Evolutionary conservation across 306 rosid genomes (phyloP).

Genomic region (Psophocarpus tetragonolobus): DNA sequence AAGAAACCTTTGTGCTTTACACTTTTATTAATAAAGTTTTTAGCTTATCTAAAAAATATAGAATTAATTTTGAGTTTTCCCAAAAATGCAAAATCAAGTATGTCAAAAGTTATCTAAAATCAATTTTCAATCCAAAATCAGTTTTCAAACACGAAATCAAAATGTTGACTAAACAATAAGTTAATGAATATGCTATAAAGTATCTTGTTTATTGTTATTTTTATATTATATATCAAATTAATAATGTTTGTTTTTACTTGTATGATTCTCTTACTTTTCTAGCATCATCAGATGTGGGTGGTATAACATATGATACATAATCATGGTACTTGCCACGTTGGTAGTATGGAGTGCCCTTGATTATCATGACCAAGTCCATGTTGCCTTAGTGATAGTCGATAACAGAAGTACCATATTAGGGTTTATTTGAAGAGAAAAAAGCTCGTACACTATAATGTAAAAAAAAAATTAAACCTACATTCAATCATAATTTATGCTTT

Average conservation of each 20-base stretch:
- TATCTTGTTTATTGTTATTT: not conserved
- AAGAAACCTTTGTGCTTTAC: no score
- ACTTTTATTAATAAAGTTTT: no score
- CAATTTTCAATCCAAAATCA: no score
- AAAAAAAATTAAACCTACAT: no score
- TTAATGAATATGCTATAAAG: not conserved
- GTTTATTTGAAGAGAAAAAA: constrained; percentile 13
- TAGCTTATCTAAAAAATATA: no score
- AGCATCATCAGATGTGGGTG: constrained; percentile 59
- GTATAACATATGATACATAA: constrained; percentile 66
- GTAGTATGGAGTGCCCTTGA: constrained; percentile 68
- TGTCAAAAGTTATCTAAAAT: no score
- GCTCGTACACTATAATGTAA: no score
- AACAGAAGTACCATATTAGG: not conserved
- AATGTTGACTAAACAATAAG: no score
- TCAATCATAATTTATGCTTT: no score
- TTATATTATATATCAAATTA: constrained; percentile 7
- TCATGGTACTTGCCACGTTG: constrained; percentile 67
- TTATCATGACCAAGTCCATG: constrained; percentile 62
- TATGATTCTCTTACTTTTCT: constrained; percentile 36
- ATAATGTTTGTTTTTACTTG: constrained; percentile 44
- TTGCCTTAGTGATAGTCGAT: constrained; percentile 59
- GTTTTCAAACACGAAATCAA: no score
- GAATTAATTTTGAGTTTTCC: no score
- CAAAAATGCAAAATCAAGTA: no score